A percentile compares a stretch with the other conserved stretches of the same genome.
Conservation (phyloP, 306 rosid genomes). For the Mucuna pruriens region DNA sequence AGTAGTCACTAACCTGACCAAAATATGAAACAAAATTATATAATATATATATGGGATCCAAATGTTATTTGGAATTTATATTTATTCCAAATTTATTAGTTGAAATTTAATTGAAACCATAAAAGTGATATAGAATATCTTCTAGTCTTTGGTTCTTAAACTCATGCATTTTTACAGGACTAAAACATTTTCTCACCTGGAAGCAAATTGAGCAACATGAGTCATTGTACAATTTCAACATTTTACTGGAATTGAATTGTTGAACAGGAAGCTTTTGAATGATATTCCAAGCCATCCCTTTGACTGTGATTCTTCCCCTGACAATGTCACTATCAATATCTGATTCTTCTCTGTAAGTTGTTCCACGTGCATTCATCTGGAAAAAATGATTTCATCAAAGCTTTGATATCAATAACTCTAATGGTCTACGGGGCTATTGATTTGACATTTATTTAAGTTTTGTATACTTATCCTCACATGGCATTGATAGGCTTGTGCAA, state of each 20-base stretch:
- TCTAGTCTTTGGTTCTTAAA: not conserved
- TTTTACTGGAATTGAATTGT: conserved; percentile 17
- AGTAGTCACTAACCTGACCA: not conserved
- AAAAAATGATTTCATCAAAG: not conserved
- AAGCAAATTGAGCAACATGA: conserved; percentile 44
- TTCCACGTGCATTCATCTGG: conserved; percentile 32
- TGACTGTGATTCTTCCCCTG: not conserved
- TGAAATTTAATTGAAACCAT: too few species aligned
- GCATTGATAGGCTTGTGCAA: conserved; percentile 33
- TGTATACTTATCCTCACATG: conserved; percentile 13
- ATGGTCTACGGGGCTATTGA: not conserved
- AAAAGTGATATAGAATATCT: too few species aligned
- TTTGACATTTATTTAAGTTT: not conserved
- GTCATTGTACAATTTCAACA: conserved; percentile 9
- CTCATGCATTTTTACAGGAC: not conserved
- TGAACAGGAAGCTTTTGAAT: conserved; percentile 33
- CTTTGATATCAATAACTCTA: not conserved
- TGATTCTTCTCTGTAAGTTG: conserved; percentile 23
- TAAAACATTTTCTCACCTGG: not conserved
- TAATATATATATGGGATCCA: not conserved
- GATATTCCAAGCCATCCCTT: conserved; percentile 22
- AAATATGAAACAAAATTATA: not conserved
- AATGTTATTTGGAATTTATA: not conserved
- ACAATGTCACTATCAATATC: not conserved
- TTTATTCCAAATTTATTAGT: too few species aligned